Evolutionary conservation across 352 stramenopile species (phyloP).

Genomic region (Phytophthora capsici): DNA sequence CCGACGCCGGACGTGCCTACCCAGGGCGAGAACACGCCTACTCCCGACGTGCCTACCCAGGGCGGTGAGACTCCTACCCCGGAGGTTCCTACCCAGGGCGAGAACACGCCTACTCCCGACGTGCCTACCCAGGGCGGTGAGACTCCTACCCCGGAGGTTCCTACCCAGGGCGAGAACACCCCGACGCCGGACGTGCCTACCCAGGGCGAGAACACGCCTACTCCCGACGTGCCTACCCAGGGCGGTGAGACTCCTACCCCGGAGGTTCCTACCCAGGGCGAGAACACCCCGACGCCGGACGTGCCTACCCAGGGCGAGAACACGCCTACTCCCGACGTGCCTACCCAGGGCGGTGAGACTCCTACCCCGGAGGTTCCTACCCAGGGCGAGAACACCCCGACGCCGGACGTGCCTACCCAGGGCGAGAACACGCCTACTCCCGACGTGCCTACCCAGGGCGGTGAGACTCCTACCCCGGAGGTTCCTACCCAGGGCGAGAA

Average conservation of each 20-base stretch:
- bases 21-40: too few relatives aligned
- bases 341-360: not conserved
- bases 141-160: not conserved
- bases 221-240: not conserved
- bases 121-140: not conserved
- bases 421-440: slow-evolving; percentile 3
- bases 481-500: not conserved
- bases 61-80: too few relatives aligned
- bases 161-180: not conserved
- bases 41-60: too few relatives aligned
- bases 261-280: not conserved
- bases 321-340: slow-evolving; percentile 1
- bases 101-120: slow-evolving; percentile 2
- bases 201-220: not conserved
- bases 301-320: not conserved
- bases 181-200: too few relatives aligned
- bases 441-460: not conserved
- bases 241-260: not conserved
- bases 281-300: not conserved
- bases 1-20: too few relatives aligned
- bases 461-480: not conserved
- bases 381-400: not conserved
- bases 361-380: not conserved
- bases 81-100: too few relatives aligned
- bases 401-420: slow-evolving; percentile 3